These are phyloP conservation scores for Neonothopanus nambi DNA, from an alignment of 1,284 basidiomycete species.

Conservation along the genomic window DNA sequence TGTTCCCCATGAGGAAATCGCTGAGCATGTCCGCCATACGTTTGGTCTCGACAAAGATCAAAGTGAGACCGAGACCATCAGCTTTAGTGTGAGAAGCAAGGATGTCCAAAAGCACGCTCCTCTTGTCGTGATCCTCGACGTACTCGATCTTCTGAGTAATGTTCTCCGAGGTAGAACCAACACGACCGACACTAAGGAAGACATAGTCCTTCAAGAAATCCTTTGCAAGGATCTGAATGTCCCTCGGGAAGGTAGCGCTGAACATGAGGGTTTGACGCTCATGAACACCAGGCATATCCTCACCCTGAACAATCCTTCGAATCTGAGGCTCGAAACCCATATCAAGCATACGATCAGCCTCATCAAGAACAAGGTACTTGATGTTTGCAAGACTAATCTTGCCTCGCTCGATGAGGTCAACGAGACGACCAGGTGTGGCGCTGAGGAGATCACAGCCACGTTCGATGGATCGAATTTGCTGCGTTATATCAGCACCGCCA, in stretches of 20 bases:
- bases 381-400: slow-evolving; percentile 96
- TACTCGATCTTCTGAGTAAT: slow-evolving; percentile 99
- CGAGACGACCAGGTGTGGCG: slow-evolving; percentile 98
- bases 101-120: slow-evolving; percentile 94
- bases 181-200: slow-evolving; percentile 98
- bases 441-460: slow-evolving; percentile 96
- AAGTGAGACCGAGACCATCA: slow-evolving; percentile 73
- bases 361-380: slow-evolving; percentile 97
- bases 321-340: slow-evolving; percentile 99
- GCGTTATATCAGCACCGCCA: slow-evolving; percentile 97
- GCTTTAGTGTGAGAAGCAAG: slow-evolving; percentile 72
- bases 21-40: slow-evolving; percentile 98
- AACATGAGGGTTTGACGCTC: slow-evolving; percentile 99
- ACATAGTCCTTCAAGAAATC: slow-evolving; percentile 97
- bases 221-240: slow-evolving; percentile 96
- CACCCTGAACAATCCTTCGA: slow-evolving; percentile 94
- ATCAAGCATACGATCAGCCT: slow-evolving; percentile 99
- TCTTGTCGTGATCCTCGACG: slow-evolving; percentile 97
- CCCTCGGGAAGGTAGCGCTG: slow-evolving; percentile 98
- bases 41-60: slow-evolving; percentile 99
- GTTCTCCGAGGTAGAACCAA: slow-evolving; percentile 98
- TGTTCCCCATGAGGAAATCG: slow-evolving; percentile 89
- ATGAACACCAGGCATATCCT: slow-evolving; percentile 94
- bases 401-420: slow-evolving; percentile 97
- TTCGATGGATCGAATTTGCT: slow-evolving; percentile 93